Evolutionary conservation across 305 asterid genomes (phyloP).

Genomic region (Ajuga reptans): DNA sequence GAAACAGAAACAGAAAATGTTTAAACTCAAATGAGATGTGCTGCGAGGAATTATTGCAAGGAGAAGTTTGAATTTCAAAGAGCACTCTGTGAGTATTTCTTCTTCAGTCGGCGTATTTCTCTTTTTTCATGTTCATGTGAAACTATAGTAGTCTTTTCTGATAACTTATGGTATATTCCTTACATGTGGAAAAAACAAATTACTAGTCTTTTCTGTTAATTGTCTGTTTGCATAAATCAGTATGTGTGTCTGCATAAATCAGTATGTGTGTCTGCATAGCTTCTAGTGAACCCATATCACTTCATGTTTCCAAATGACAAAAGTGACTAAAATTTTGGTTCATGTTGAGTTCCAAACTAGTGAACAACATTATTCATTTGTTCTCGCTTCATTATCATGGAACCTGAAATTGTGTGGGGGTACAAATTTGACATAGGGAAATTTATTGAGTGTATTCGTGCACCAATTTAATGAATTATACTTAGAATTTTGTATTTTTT

Average conservation of each 20-base stretch:
- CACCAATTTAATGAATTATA: background rate
- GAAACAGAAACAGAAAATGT: too few relatives aligned
- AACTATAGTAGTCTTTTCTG: too few relatives aligned
- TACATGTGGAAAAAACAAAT: too few relatives aligned
- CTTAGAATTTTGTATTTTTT: background rate
- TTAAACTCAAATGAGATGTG: too few relatives aligned
- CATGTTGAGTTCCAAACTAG: background rate
- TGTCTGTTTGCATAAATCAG: background rate
- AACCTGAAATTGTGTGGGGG: background rate
- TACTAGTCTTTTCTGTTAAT: background rate
- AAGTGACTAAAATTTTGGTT: background rate
- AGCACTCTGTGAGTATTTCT: too few relatives aligned
- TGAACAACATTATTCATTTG: background rate
- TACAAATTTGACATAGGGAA: background rate
- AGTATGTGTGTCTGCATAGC: slow-evolving; percentile 19
- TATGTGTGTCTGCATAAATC: slow-evolving; percentile 36
- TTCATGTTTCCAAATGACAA: background rate
- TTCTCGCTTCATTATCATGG: background rate
- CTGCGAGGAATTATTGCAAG: too few relatives aligned
- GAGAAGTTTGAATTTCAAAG: too few relatives aligned
- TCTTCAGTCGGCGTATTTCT: too few relatives aligned
- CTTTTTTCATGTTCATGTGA: too few relatives aligned
- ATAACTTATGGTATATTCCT: too few relatives aligned
- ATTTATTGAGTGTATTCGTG: background rate
- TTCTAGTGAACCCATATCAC: slow-evolving; percentile 5